Evolutionary conservation across 176 grass and related monocot species (phyloP).

Genomic region (Cenchrus fungigraminus): DNA sequence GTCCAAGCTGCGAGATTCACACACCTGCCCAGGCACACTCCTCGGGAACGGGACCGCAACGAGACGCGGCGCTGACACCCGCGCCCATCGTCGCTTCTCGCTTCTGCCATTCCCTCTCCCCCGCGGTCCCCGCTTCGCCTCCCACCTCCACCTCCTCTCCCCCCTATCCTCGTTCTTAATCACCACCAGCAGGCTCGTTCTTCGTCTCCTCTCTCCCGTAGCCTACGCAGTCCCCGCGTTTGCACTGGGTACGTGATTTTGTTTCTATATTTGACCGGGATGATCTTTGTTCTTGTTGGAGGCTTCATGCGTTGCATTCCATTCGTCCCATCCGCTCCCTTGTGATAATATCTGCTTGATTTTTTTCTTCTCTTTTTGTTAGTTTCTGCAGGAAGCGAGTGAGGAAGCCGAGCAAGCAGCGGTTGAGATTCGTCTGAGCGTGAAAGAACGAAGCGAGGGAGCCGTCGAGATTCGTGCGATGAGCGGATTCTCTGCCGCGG

Average conservation of each 20-base stretch:
- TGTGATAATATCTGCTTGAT: background rate
- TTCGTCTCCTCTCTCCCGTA: background rate
- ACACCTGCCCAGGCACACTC: background rate
- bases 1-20: constrained; percentile 34
- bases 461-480: constrained; percentile 32
- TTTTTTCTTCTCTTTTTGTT: background rate
- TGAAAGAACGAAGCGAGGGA: background rate
- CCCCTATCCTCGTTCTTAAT: background rate
- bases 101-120: background rate
- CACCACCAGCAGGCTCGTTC: background rate
- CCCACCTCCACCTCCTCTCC: background rate
- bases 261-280: background rate
- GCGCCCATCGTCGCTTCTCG: constrained; percentile 1
- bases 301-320: constrained; percentile 4
- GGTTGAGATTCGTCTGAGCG: constrained; percentile 2
- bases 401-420: background rate
- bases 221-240: background rate
- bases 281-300: background rate
- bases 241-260: background rate
- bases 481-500: constrained; percentile 45
- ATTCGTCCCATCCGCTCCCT: background rate
- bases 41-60: constrained; percentile 17
- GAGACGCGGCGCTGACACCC: background rate
- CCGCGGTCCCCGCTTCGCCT: constrained; percentile 35
- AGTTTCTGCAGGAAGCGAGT: background rate